Base-by-base conservation (phyloP, 2,329 filamentous ascomycete species). In the Verticillium klebahnii region DNA sequence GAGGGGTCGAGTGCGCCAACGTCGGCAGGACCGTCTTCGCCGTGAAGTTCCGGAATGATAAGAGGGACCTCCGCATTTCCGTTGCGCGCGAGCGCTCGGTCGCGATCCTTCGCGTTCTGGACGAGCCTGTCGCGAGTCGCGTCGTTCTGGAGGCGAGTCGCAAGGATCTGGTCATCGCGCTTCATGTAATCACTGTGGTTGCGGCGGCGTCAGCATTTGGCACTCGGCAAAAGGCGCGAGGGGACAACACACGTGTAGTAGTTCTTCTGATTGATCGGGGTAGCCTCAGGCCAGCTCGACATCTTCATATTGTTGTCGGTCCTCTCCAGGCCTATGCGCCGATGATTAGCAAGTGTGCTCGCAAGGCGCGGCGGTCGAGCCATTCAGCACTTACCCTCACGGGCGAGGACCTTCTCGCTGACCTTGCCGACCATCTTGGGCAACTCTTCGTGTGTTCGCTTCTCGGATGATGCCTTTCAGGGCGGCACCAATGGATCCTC, bases 231-330 rank as follows among this genome's bases (percentile, higher is more conserved):
- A 15, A 19, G 14, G 19, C 2, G 7, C 19, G 3, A 14, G 9
- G 17, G 9, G 29, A 15, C 31, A 8, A 36, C 88, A 64, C 83
- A 95, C 92, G 93, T 97, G 75, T 97, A 97, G 77, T 99, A 99
- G 76, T 99, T 99, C 81, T 99, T 99, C 76, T 99, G 95, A 74
- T 99, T 99, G 77, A 99, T 99, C 70, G 95, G 92, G 54, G 86
- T 84, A 62, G 97, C 88, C 72, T 95, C 90, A 11, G 95, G 94
- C 94, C 95, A 99, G 74, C 85, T 96, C 57, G 93, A 91, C 72
- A 95, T 86, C 73, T 93, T 95, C 89, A 99, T 94, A 78, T 94
- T 93, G 85, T 99, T 99, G 81, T 99, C 95, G 64, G 95, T 98
- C 73, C 94, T 87, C 79, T 96, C 92, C 67, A 99, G 87, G 67